These are phyloP conservation scores for Cercophora newfieldiana DNA, from an alignment of 495 filamentous ascomycete species.

Conservation along the genomic window DNA sequence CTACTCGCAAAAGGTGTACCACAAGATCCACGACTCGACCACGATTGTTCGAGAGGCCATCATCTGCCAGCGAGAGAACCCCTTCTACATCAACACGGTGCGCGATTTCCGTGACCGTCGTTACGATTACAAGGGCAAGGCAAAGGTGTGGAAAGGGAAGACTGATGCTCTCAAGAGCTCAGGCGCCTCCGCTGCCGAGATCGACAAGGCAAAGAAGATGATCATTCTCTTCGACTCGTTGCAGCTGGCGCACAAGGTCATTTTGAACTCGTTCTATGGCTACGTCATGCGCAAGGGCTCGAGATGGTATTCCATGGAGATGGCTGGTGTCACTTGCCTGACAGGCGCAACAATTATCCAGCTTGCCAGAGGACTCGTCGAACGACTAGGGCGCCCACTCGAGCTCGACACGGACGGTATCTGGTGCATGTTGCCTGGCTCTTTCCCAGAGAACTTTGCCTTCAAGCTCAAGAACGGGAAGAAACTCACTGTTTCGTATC, in stretches of 20 bases:
- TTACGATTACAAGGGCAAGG: conserved; percentile 97
- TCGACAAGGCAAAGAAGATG: conserved; percentile 98
- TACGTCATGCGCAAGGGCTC: conserved; percentile 99
- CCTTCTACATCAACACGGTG: conserved; percentile 97
- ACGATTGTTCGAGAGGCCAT: conserved; percentile 95
- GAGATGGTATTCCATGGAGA: conserved; percentile 99
- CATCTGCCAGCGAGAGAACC: conserved; percentile 97
- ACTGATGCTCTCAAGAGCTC: conserved; percentile 79
- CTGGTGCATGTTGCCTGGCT: conserved; percentile 98
- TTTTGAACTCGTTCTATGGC: conserved; percentile 98
- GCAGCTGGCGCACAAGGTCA: conserved; percentile 97
- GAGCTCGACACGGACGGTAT: conserved; percentile 99
- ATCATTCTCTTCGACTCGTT: conserved; percentile 93
- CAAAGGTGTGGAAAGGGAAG: conserved; percentile 98
- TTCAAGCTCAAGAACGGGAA: conserved; percentile 95
- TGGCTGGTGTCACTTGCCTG: conserved; percentile 97
- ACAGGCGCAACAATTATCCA: conserved; percentile 98
- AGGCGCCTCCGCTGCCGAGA: conserved; percentile 71
- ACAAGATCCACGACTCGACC: conserved; percentile 95
- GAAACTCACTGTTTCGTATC: conserved; percentile 92
- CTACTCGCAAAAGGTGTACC: conserved; percentile 98
- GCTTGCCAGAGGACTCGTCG: conserved; percentile 90
- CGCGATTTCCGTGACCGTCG: conserved; percentile 91
- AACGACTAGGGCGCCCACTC: conserved; percentile 87
- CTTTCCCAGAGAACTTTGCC: conserved; percentile 94